Evolutionary conservation across 1,284 basidiomycete species (phyloP), one percentile per base, ranked within the genome.

Genomic region (Bondarzewia mesenterica): DNA sequence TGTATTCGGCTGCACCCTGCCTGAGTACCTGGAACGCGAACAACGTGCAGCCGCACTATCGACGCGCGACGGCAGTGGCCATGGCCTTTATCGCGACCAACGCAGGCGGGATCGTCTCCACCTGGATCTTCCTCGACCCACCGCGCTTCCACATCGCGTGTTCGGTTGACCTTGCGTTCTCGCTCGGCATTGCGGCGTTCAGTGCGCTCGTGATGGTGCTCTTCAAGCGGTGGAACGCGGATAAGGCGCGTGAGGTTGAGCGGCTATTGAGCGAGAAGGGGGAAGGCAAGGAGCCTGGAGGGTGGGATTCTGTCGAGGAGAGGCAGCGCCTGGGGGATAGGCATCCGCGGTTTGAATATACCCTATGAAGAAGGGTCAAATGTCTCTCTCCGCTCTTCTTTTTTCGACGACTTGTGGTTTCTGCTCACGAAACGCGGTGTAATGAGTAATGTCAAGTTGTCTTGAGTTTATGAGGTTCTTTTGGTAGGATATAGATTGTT

Each of bases 51-150:
- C 78, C 78, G 1, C 71, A 78, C 55, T 68, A 72, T 47, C 67
- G 77, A 39, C 70, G 78, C 36, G 77, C 77, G 5, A 75, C 77
- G 0, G 69, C 72, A n/a, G 69, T 82, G 43, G 78, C 77, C 4
- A 63, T 78, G 25, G 74, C 69, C 0, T 78, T 78, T 54, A 70
- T 78, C 52, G 61, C 70, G 59, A 75, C 73, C 27, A 81, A 80
- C 58, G 63, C 65, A 0, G 80, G 79, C 14, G 80, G 77, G 5
- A 40, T 40, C 21, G 35, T 44, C 15, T 49, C 48, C 5, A 44
- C 48, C 4, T 49, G 42, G 42, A 42, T 49, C 23, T 49, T 49
- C 42, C n/a, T 37, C 5, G 50, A 32, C 20, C 26, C 54, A 18
- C 54, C 54, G 26, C 50, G 49, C 32, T 56, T 54, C 46, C 53